A percentile compares a stretch with the other conserved stretches of the same genome.
These are phyloP conservation scores for Scheffersomyces quercinus DNA, from an alignment of 1,139 yeast genomes.

Conservation along the genomic window DNA sequence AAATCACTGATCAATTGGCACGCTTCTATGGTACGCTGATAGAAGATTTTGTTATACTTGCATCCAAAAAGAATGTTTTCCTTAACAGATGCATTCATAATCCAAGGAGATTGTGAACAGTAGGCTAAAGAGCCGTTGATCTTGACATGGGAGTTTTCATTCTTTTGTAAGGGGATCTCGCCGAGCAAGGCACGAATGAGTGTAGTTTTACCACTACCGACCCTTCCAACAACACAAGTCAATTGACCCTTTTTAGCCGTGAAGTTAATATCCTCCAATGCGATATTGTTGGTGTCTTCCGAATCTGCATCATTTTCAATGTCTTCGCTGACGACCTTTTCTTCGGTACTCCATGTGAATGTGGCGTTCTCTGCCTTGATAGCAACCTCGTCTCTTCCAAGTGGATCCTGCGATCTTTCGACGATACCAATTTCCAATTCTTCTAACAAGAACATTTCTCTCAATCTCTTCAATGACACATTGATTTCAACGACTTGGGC, in stretches of 20 bases:
- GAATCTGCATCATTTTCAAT: constrained; percentile 5
- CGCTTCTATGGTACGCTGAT: constrained; percentile 19
- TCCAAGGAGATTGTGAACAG: constrained; percentile 26
- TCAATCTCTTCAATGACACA: constrained; percentile 36
- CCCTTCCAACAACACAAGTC: constrained; percentile 30
- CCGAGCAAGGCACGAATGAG: constrained; percentile 25
- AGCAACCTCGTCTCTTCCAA: constrained; percentile 10
- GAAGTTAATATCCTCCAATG: constrained; percentile 21
- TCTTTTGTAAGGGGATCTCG: constrained; percentile 16
- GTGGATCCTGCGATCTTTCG: constrained; percentile 12
- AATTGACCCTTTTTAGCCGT: constrained; percentile 24
- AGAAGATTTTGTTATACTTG: constrained; percentile 17
- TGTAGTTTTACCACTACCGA: constrained; percentile 31
- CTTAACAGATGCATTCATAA: constrained; percentile 21
- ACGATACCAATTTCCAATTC: constrained; percentile 28
- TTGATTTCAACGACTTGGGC: constrained; percentile 31
- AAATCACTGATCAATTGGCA: constrained; percentile 23
- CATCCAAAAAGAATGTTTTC: constrained; percentile 26
- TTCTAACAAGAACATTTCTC: constrained; percentile 31
- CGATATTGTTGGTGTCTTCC: constrained; percentile 9
- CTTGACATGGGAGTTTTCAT: constrained; percentile 7
- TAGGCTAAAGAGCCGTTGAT: constrained; percentile 26
- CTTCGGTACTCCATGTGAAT: constrained; percentile 13
- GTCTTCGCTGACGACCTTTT: constrained; percentile 10
- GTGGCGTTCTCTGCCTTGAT: constrained; percentile 12